phyloP scores from a whole-genome alignment of 192 early-diverging fungal genomes.

The Coemansia sp. region DNA sequence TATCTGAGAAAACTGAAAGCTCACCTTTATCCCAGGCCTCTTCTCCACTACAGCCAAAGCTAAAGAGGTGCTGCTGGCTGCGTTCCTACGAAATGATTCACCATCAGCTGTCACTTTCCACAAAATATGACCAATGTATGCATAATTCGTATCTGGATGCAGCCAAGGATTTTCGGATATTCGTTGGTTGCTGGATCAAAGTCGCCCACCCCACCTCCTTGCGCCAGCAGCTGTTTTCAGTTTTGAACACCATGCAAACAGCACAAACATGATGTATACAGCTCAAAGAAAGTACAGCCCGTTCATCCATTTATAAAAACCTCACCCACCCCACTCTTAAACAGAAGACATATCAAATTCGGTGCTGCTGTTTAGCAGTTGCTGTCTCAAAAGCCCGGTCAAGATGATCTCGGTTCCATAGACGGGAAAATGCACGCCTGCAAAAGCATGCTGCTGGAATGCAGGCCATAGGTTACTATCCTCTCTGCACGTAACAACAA shows the following conservation, averaged over 20 bases:
- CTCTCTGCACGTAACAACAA: constrained; percentile 37
- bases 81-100: not conserved
- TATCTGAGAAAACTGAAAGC: too few species aligned
- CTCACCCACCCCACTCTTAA: not conserved
- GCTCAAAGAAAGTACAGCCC: not conserved
- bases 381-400: constrained; percentile 41
- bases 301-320: too few species aligned
- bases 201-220: not conserved
- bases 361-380: constrained; percentile 13
- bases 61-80: not conserved
- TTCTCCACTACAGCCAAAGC: not conserved
- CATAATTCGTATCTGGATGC: not conserved
- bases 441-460: constrained; percentile 12
- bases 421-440: constrained; percentile 16
- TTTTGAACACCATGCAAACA: not conserved
- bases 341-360: constrained; percentile 16
- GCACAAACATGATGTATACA: not conserved
- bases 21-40: too few species aligned
- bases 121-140: not conserved
- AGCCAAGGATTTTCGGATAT: not conserved
- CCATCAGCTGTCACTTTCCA: too few species aligned
- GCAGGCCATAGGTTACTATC: constrained; percentile 36
- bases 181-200: too few species aligned
- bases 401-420: constrained; percentile 35
- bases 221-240: not conserved